phyloP scores from a whole-genome alignment of 371 early-diverging fungal species.

The Rhizopus arrhizus region DNA sequence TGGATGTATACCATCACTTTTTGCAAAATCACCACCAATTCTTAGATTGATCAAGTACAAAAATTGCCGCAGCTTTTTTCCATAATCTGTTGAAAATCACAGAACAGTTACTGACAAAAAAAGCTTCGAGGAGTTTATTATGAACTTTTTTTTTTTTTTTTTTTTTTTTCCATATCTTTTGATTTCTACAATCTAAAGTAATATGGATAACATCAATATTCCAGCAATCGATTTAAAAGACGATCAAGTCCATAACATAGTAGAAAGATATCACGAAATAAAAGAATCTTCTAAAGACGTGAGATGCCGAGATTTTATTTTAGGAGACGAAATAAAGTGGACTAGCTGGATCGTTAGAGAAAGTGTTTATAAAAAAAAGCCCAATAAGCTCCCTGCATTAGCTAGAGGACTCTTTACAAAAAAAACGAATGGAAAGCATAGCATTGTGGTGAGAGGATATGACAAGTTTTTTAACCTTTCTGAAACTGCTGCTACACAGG shows the following conservation, averaged over 20 bases:
- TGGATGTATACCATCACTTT: too few relatives aligned
- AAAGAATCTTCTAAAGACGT: conserved; percentile 21
- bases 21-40: too few relatives aligned
- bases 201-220: conserved; percentile 16
- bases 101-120: not conserved
- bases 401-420: conserved; percentile 86
- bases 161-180: not conserved
- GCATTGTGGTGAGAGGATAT: conserved; percentile 85
- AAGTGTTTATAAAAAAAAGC: conserved; percentile 59
- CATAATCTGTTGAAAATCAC: too few relatives aligned
- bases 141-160: not conserved
- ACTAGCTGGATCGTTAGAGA: conserved; percentile 52
- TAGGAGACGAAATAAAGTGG: conserved; percentile 31
- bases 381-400: conserved; percentile 65
- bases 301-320: conserved; percentile 27
- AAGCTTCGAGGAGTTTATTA: not conserved
- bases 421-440: conserved; percentile 27
- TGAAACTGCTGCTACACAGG: conserved; percentile 62
- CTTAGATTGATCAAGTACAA: too few relatives aligned
- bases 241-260: conserved; percentile 17
- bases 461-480: conserved; percentile 92
- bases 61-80: too few relatives aligned
- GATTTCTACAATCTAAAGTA: not conserved
- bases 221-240: conserved; percentile 11
- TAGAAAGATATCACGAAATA: conserved; percentile 22